Conservation (phyloP, 1,284 basidiomycete genomes). For the Trichosporon ovoides region DNA sequence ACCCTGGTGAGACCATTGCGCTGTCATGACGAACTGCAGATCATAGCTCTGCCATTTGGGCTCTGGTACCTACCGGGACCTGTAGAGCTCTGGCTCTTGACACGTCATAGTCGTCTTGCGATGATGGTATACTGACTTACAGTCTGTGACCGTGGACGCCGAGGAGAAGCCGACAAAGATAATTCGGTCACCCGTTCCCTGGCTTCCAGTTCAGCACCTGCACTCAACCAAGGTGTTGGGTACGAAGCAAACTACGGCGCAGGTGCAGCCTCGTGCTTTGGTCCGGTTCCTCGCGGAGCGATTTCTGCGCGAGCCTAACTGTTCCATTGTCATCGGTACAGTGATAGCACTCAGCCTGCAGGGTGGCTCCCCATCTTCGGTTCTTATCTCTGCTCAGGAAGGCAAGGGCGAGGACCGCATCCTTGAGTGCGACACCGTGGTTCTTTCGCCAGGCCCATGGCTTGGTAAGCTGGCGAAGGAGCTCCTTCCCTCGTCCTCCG, state of each 20-base stretch:
- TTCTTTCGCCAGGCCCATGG: constrained; percentile 83
- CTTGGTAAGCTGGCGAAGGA: constrained; percentile 58
- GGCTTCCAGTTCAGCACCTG: constrained; percentile 39
- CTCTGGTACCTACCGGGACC: no score
- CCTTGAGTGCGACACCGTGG: constrained; percentile 52
- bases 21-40: no score
- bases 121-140: not conserved
- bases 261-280: constrained; percentile 53
- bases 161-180: constrained; percentile 26
- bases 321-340: constrained; percentile 32
- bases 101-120: no score
- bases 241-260: constrained; percentile 38
- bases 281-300: constrained; percentile 66
- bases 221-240: constrained; percentile 26
- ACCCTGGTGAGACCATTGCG: no score
- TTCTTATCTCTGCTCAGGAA: constrained; percentile 20
- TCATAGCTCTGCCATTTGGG: no score
- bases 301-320: constrained; percentile 35
- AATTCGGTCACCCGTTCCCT: constrained; percentile 34
- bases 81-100: constrained; percentile 12
- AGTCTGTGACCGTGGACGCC: constrained; percentile 44
- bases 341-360: constrained; percentile 24
- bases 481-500: constrained; percentile 53
- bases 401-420: constrained; percentile 37
- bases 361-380: constrained; percentile 12